Conservation (phyloP, 2,329 filamentous ascomycete genomes). For the Aspergillus hiratsukae region DNA sequence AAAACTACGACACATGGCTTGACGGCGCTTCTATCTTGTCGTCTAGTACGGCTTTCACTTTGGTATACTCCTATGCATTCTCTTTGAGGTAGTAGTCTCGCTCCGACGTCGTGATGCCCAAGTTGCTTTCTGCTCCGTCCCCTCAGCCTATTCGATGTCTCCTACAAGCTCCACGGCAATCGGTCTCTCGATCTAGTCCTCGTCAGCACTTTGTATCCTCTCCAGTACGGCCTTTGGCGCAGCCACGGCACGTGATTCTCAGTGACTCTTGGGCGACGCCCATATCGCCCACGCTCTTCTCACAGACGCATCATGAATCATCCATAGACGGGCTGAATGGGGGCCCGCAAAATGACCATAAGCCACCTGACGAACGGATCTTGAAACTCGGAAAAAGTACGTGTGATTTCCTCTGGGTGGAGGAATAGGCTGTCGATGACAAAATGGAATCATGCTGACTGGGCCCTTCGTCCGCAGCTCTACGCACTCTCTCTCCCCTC, state of each 20-base stretch:
- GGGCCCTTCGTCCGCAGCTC: slow-evolving; percentile 38
- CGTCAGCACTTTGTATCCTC: slow-evolving; percentile 24
- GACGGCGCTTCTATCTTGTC: neutral
- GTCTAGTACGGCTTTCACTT: slow-evolving; percentile 4
- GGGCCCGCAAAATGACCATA: slow-evolving; percentile 34
- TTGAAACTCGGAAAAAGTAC: slow-evolving; percentile 60
- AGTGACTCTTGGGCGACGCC: slow-evolving; percentile 33
- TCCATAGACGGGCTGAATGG: slow-evolving; percentile 20
- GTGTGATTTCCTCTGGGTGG: slow-evolving; percentile 11
- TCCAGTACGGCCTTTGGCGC: slow-evolving; percentile 30
- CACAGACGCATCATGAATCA: slow-evolving; percentile 17
- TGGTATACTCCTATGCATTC: neutral
- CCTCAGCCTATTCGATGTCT: slow-evolving; percentile 6
- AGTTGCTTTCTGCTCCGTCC: slow-evolving; percentile 15
- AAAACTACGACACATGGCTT: slow-evolving; percentile 2
- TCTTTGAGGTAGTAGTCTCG: neutral
- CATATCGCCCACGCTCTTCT: slow-evolving; percentile 20
- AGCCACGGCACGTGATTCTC: slow-evolving; percentile 33
- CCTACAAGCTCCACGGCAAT: neutral
- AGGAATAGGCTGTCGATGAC: neutral
- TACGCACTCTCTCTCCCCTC: slow-evolving; percentile 58
- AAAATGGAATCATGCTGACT: slow-evolving; percentile 2
- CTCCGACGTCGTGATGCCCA: slow-evolving; percentile 21
- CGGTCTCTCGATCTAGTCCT: slow-evolving; percentile 7
- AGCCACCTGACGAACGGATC: slow-evolving; percentile 55